These are phyloP conservation scores for Boechera retrofracta DNA, from an alignment of 345 rosid genomes.

Conservation along the genomic window DNA sequence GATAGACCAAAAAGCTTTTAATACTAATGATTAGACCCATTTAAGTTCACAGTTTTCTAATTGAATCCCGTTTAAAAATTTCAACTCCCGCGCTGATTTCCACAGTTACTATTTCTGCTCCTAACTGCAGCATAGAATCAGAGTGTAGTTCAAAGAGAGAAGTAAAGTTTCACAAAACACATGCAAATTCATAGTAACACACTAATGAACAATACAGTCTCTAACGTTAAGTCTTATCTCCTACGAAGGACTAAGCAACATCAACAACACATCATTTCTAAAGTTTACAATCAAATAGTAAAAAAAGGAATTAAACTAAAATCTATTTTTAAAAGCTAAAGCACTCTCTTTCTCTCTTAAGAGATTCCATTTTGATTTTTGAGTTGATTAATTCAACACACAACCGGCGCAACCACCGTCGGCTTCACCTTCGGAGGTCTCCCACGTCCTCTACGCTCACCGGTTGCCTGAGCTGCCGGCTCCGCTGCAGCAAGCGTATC, in stretches of 20 bases:
- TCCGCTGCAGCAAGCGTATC: conserved; percentile 1
- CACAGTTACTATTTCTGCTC: background rate
- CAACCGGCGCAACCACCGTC: conserved; percentile 62
- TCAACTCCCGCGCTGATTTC: conserved; percentile 2
- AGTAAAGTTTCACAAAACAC: background rate
- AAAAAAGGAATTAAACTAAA: background rate
- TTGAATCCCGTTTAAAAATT: background rate
- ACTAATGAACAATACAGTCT: background rate
- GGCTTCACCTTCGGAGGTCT: conserved; percentile 80
- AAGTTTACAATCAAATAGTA: conserved; percentile 15
- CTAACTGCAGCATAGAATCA: too few relatives aligned
- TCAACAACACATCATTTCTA: background rate
- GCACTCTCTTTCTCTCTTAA: background rate
- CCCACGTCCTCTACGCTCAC: conserved; percentile 66
- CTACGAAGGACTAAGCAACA: background rate
- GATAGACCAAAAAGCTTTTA: background rate
- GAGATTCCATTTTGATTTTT: conserved; percentile 3
- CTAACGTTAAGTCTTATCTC: background rate
- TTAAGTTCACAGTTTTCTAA: background rate
- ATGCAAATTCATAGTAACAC: background rate
- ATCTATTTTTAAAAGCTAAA: background rate
- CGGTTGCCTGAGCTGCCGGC: conserved; percentile 13
- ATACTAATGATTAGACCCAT: background rate
- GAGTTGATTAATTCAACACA: conserved; percentile 45
- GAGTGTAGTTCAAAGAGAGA: background rate